Percentiles rank a stretch among this genome's conserved stretches.
phyloP scores from a whole-genome alignment of 2,329 filamentous ascomycete species.

The Colletotrichum theobromicola region DNA sequence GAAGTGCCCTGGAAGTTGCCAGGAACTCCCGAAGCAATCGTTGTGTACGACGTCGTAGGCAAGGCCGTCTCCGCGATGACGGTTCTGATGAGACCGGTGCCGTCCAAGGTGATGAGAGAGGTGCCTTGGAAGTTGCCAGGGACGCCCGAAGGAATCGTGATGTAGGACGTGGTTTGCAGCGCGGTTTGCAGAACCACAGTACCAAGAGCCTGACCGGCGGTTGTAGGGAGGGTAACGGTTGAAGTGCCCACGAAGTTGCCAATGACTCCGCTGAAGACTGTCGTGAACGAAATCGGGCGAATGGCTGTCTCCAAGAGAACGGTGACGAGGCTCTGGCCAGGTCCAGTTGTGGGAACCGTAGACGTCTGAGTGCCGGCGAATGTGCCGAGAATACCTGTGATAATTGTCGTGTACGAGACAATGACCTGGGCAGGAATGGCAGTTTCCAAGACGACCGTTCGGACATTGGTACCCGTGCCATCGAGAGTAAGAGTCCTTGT shows the following conservation, averaged over 20 bases:
- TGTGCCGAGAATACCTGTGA: neutral
- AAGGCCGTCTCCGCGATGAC: neutral
- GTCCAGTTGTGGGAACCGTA: neutral
- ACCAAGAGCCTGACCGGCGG: neutral
- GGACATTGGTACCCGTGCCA: neutral
- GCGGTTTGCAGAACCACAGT: neutral
- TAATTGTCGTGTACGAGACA: conserved; percentile 4
- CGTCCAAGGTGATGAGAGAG: neutral
- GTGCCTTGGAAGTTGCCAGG: neutral
- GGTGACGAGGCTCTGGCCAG: neutral
- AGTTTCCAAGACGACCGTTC: neutral
- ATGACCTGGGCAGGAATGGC: neutral
- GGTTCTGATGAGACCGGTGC: neutral
- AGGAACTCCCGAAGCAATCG: neutral
- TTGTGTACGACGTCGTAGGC: neutral
- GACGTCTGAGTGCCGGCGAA: neutral
- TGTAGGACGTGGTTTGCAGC: neutral
- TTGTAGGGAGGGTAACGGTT: neutral
- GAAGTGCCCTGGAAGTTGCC: neutral
- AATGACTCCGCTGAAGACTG: neutral
- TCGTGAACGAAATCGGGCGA: neutral
- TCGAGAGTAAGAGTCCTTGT: neutral
- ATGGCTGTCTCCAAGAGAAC: conserved; percentile 5
- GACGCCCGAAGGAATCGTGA: neutral
- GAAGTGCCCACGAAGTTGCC: neutral